phyloP scores from a whole-genome alignment of 345 rosid species.

The Salix suchowensis region DNA sequence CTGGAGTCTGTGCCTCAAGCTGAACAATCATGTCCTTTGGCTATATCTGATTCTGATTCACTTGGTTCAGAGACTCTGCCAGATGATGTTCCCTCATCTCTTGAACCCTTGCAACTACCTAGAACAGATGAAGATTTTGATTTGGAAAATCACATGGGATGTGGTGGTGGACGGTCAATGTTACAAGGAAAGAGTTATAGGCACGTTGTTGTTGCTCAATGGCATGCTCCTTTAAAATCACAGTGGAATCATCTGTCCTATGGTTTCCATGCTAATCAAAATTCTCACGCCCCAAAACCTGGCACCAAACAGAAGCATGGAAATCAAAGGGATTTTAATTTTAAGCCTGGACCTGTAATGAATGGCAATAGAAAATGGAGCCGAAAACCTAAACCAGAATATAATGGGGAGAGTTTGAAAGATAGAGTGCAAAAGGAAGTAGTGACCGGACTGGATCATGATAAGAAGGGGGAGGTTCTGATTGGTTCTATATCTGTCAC shows the following conservation, averaged over 20 bases:
- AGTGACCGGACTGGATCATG: constrained; percentile 37
- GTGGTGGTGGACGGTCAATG: constrained; percentile 29
- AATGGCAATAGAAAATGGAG: constrained; percentile 69
- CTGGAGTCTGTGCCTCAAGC: constrained; percentile 40
- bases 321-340: constrained; percentile 39
- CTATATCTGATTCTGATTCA: constrained; percentile 40
- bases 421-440: constrained; percentile 38
- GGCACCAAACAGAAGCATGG: constrained; percentile 57
- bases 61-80: constrained; percentile 33
- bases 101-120: constrained; percentile 34
- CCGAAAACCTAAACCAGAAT: constrained; percentile 50
- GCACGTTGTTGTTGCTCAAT: constrained; percentile 21
- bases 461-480: constrained; percentile 53
- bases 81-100: constrained; percentile 33
- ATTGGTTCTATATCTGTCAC: constrained; percentile 80
- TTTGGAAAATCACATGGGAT: constrained; percentile 38
- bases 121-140: constrained; percentile 33
- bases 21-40: constrained; percentile 40
- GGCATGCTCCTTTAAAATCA: constrained; percentile 41
- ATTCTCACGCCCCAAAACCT: constrained; percentile 38
- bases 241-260: constrained; percentile 35
- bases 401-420: constrained; percentile 34
- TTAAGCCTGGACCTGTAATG: constrained; percentile 28
- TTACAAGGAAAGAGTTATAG: constrained; percentile 33
- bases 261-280: constrained; percentile 44